Conservation (phyloP, 441 rosid species). For the Pelargonium myrrhifolium region DNA sequence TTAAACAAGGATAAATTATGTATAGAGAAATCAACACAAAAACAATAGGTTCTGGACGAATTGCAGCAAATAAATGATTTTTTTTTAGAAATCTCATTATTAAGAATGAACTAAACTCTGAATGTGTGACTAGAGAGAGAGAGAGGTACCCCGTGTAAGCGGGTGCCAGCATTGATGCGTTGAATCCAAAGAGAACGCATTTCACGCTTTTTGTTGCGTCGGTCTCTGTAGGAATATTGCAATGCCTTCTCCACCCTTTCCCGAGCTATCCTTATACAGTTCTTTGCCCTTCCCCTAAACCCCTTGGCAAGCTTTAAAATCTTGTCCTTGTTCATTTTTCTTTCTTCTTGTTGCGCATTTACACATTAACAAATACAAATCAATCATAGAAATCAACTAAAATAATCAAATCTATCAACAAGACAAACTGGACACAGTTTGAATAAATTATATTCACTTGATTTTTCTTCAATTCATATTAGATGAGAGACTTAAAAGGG, state of each 20-base stretch:
- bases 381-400: background rate
- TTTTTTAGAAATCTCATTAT: too few relatives aligned
- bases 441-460: background rate
- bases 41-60: too few relatives aligned
- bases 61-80: too few relatives aligned
- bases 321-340: constrained; percentile 77
- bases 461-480: background rate
- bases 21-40: too few relatives aligned
- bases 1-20: too few relatives aligned
- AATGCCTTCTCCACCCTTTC: constrained; percentile 96
- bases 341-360: background rate
- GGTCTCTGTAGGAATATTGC: constrained; percentile 86
- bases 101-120: too few relatives aligned
- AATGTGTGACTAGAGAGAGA: background rate
- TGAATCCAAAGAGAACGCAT: constrained; percentile 95
- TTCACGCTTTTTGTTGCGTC: constrained; percentile 91
- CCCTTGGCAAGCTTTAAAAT: constrained; percentile 81
- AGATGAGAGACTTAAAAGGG: background rate
- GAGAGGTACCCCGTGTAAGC: constrained; percentile 62
- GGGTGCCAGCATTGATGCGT: constrained; percentile 87
- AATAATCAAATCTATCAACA: background rate
- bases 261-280: constrained; percentile 79
- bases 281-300: constrained; percentile 90
- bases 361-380: background rate
- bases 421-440: background rate